Conservation (phyloP, 345 rosid species). For the Citrus reticulata region DNA sequence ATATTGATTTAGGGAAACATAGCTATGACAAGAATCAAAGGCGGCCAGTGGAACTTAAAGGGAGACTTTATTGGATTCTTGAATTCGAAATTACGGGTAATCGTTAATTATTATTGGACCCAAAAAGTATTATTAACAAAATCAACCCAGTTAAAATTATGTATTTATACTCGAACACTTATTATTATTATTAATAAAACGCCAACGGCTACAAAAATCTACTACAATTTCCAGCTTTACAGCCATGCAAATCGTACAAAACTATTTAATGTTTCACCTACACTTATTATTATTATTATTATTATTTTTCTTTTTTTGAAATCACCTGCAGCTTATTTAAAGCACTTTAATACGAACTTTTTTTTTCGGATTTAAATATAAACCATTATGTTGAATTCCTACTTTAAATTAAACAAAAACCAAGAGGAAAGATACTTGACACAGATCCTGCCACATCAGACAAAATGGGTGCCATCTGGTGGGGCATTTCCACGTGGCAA, state of each 20-base stretch:
- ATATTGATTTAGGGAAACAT: too few species aligned
- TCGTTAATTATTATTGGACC: too few species aligned
- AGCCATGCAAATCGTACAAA: neutral
- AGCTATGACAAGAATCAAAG: neutral
- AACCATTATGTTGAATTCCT: neutral
- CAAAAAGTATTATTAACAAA: neutral
- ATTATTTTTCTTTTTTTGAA: neutral
- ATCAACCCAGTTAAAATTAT: neutral
- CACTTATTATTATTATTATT: neutral
- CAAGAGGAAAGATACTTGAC: neutral
- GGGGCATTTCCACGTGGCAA: neutral
- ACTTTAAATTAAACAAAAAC: neutral
- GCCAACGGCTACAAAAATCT: neutral
- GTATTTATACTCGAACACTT: neutral
- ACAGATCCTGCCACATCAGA: conserved; percentile 3
- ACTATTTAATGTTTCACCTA: neutral
- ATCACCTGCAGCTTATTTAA: neutral
- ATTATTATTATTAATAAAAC: too few species aligned
- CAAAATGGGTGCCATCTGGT: too few species aligned
- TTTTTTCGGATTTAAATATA: neutral
- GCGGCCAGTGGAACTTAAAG: neutral
- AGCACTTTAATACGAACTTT: neutral
- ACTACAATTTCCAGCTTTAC: neutral
- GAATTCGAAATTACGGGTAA: neutral
- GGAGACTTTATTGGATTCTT: neutral